Conservation (phyloP, 192 early-diverging fungal species). For the Backusella tuberculispora region DNA sequence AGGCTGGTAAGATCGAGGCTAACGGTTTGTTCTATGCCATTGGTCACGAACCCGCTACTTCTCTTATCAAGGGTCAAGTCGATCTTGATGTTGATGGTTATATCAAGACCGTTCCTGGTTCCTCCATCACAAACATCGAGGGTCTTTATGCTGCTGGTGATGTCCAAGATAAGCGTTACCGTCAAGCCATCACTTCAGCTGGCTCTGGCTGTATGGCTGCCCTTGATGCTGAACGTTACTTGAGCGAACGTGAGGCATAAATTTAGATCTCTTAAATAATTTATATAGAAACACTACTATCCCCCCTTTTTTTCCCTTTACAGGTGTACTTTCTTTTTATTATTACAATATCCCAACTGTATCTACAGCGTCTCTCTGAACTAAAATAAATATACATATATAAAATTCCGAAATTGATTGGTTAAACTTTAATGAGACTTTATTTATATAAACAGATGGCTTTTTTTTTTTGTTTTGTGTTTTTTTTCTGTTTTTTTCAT, state of each 20-base stretch:
- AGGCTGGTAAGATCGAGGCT: slow-evolving; percentile 66
- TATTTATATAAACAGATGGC: background rate
- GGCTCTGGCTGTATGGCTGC: slow-evolving; percentile 98
- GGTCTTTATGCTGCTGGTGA: slow-evolving; percentile 99
- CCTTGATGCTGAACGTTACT: slow-evolving; percentile 94
- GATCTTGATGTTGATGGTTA: slow-evolving; percentile 89
- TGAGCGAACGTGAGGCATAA: slow-evolving; percentile 64
- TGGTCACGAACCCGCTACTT: slow-evolving; percentile 91
- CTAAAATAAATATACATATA: slow-evolving; percentile 2
- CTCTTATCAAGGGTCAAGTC: slow-evolving; percentile 76
- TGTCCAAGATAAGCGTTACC: slow-evolving; percentile 95
- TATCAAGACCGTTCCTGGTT: slow-evolving; percentile 78
- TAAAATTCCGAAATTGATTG: background rate
- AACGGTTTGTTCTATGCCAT: slow-evolving; percentile 99
- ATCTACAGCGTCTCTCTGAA: background rate
- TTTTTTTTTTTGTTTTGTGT: background rate
- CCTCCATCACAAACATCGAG: slow-evolving; percentile 81
- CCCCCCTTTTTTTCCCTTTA: slow-evolving; percentile 17
- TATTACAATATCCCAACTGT: background rate
- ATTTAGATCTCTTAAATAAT: slow-evolving; percentile 3
- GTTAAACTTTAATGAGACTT: slow-evolving; percentile 9
- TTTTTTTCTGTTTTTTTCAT: background rate
- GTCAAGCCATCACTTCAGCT: slow-evolving; percentile 97
- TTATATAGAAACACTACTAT: background rate
- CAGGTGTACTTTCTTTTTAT: background rate